phyloP scores from a whole-genome alignment of 179 eudicot species.

The Spergularia azorica region DNA sequence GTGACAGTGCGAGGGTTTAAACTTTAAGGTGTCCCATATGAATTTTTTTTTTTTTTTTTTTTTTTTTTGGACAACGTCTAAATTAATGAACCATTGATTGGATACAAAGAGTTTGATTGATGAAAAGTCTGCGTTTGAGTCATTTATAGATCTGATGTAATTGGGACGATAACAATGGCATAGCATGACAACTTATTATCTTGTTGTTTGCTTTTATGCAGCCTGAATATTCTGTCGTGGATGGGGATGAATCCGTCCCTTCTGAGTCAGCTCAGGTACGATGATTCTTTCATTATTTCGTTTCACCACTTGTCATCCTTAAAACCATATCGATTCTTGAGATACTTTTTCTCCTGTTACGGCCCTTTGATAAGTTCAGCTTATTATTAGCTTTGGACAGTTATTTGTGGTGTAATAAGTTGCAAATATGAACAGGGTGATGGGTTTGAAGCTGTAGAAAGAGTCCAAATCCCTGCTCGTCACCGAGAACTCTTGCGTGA shows the following conservation, averaged over 20 bases:
- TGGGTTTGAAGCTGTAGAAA: constrained; percentile 65
- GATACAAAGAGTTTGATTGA: too few species aligned
- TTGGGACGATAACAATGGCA: background rate
- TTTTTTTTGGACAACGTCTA: too few species aligned
- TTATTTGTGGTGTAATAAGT: background rate
- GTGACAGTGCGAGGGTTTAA: too few species aligned
- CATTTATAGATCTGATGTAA: background rate
- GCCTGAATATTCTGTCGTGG: constrained; percentile 81
- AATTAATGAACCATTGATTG: too few species aligned
- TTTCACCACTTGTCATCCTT: background rate
- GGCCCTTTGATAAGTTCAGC: too few species aligned
- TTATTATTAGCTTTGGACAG: background rate
- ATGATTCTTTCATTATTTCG: background rate
- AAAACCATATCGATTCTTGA: background rate
- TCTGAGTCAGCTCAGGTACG: constrained; percentile 78
- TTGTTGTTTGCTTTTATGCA: constrained; percentile 24
- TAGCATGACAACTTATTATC: background rate
- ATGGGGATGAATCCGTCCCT: constrained; percentile 95
- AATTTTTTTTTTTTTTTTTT: too few species aligned
- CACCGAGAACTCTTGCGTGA: constrained; percentile 65
- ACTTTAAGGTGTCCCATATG: too few species aligned
- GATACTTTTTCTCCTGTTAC: background rate
- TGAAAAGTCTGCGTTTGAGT: too few species aligned
- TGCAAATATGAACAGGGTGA: constrained; percentile 57
- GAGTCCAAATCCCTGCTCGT: constrained; percentile 60